Evolutionary conservation across 192 early-diverging fungal genomes (phyloP).

Genomic region (Coemansia furcata): DNA sequence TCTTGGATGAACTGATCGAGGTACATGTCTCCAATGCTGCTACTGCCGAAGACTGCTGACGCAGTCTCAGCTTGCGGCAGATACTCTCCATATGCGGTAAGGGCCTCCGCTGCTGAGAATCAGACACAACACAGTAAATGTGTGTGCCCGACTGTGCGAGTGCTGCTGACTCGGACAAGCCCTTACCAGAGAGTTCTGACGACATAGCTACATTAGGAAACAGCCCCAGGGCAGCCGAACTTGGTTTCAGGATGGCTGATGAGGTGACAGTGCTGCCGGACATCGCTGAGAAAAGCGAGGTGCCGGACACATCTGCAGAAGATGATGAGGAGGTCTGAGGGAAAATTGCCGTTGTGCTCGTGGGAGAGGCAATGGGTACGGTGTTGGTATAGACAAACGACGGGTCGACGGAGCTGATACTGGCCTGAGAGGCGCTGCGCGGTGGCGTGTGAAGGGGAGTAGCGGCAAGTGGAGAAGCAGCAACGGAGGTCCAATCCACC

Average conservation of each 20-base stretch:
- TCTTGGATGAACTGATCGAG: slow-evolving; percentile 52
- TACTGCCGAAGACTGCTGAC: slow-evolving; percentile 34
- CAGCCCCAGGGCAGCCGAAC: slow-evolving; percentile 29
- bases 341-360: background rate
- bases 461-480: slow-evolving; percentile 23
- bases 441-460: slow-evolving; percentile 25
- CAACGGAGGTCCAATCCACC: slow-evolving; percentile 33
- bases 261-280: slow-evolving; percentile 21
- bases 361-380: slow-evolving; percentile 5
- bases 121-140: slow-evolving; percentile 39
- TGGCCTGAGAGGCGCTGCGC: slow-evolving; percentile 10
- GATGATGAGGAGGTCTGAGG: slow-evolving; percentile 8
- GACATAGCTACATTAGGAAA: slow-evolving; percentile 36
- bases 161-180: slow-evolving; percentile 58
- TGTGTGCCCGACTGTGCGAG: slow-evolving; percentile 54
- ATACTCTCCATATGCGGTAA: slow-evolving; percentile 53
- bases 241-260: slow-evolving; percentile 18
- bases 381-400: slow-evolving; percentile 28
- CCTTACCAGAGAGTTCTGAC: slow-evolving; percentile 48
- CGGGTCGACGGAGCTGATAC: slow-evolving; percentile 12
- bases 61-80: slow-evolving; percentile 35
- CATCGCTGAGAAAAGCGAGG: slow-evolving; percentile 20
- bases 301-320: slow-evolving; percentile 1
- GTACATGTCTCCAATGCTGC: slow-evolving; percentile 39
- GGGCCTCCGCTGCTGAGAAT: slow-evolving; percentile 57